Evolutionary conservation across 306 rosid genomes (phyloP), one percentile per base, ranked within the genome.

Genomic region (Urtica urens): DNA sequence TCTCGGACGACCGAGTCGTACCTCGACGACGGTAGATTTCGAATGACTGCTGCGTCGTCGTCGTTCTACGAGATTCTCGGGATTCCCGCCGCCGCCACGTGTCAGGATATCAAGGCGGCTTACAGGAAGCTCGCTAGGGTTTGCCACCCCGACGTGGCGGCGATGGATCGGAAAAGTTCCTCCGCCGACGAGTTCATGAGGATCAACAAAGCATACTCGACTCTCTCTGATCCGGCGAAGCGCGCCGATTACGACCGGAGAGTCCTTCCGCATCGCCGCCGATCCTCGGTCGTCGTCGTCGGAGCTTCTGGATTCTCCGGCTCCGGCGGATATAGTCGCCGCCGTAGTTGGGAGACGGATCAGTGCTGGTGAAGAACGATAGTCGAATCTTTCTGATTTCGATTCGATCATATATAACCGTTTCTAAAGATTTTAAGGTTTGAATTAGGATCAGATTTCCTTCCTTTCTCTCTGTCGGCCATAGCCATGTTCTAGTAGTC

Each of bases 291-390:
- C 58, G 50, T 55, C 7, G 47, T 80, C 2, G 45, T 57, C 13
- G 74, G 58, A n/a, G 75, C 55, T 3, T 64, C 92, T 18, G n/a
- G n/a, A n/a, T n/a, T n/a, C n/a, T n/a, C n/a, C n/a, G n/a, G n/a
- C n/a, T n/a, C n/a, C n/a, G n/a, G n/a, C n/a, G 74, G 94, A 20
- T 82, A 77, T 61, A 31, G 73, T 16, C 26, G 84, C 23, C 26
- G 84, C 19, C 79, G 87, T 70, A 88, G 70, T 26, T 88, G 97
- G 97, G 97, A 88, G 80, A 78, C 97, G 11, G 97, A 88, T 25
- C 97, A 88, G 95, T 88, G 97, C 71, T 88, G 95, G 97, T 88
- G 79, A 73, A 69, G 15, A 16, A 9, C n/a, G 11, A 3, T 14
- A 35, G 40, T 8, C 37, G 37, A 16, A 0, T 1, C 11, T 3